A percentile compares a stretch with the other conserved stretches of the same genome.
phyloP scores from a whole-genome alignment of 331 rosid genomes.

The Quercus tomentella region DNA sequence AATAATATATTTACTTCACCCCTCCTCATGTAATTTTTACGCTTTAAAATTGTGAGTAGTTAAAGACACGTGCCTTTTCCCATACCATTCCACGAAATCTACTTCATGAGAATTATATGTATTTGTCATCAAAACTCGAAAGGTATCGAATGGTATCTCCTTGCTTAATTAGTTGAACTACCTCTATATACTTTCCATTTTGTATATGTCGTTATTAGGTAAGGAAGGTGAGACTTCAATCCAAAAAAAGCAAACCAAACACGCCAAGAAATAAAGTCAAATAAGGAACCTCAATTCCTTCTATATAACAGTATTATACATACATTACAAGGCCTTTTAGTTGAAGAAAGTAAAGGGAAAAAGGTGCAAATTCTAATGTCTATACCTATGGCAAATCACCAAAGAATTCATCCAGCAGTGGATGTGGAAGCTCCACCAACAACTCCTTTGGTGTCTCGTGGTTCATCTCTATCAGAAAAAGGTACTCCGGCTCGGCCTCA shows the following conservation, averaged over 20 bases:
- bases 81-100: too few species aligned
- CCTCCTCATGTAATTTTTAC: neutral
- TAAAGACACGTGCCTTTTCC: neutral
- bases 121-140: neutral
- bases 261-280: constrained; percentile 26
- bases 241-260: neutral
- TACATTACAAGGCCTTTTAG: too few species aligned
- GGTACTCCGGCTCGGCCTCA: constrained; percentile 18
- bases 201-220: constrained; percentile 36
- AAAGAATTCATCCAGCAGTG: constrained; percentile 52
- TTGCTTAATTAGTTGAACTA: constrained; percentile 58
- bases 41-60: neutral
- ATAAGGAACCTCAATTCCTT: constrained; percentile 11
- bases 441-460: constrained; percentile 27
- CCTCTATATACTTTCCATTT: constrained; percentile 11
- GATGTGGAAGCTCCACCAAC: constrained; percentile 29
- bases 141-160: neutral
- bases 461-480: constrained; percentile 38
- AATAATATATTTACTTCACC: neutral
- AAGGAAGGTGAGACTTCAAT: constrained; percentile 45
- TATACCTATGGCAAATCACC: constrained; percentile 49
- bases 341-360: neutral
- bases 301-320: neutral
- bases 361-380: neutral
- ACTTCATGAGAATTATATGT: too few species aligned